Conservation (phyloP, 257 asterid species). For the Vinca minor region DNA sequence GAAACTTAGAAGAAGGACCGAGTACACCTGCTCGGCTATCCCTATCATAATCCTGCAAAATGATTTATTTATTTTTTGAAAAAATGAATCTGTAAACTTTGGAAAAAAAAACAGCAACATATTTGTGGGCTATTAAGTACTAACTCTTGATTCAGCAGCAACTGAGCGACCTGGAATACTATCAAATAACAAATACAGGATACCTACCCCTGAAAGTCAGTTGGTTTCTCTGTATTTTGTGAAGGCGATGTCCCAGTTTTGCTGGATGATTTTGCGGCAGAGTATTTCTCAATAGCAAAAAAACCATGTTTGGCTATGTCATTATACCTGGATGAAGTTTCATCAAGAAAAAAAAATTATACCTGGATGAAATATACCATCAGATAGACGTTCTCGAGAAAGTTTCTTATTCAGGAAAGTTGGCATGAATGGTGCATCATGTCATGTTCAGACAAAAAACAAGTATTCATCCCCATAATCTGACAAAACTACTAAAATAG, state of each 20-base stretch:
- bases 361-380: conserved; percentile 41
- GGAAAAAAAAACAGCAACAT: conserved; percentile 16
- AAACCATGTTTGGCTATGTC: conserved; percentile 87
- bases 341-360: too few species aligned
- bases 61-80: conserved; percentile 9
- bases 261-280: conserved; percentile 33
- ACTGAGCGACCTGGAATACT: conserved; percentile 10
- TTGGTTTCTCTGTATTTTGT: conserved; percentile 40
- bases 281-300: conserved; percentile 47
- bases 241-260: conserved; percentile 28
- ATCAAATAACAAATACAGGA: conserved; percentile 4
- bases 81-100: conserved; percentile 9
- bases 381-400: conserved; percentile 9
- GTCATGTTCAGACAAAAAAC: not conserved
- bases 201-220: conserved; percentile 64
- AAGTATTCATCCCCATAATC: not conserved
- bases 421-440: not conserved
- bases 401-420: not conserved
- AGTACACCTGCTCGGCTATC: conserved; percentile 79
- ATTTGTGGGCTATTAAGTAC: not conserved
- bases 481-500: not conserved
- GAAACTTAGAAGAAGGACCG: conserved; percentile 76
- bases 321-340: conserved; percentile 61
- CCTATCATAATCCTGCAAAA: conserved; percentile 63
- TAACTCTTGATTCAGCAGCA: conserved; percentile 6